These are phyloP conservation scores for Zymoseptoria ardabiliae DNA, from an alignment of 2,329 filamentous ascomycete genomes.

Conservation along the genomic window DNA sequence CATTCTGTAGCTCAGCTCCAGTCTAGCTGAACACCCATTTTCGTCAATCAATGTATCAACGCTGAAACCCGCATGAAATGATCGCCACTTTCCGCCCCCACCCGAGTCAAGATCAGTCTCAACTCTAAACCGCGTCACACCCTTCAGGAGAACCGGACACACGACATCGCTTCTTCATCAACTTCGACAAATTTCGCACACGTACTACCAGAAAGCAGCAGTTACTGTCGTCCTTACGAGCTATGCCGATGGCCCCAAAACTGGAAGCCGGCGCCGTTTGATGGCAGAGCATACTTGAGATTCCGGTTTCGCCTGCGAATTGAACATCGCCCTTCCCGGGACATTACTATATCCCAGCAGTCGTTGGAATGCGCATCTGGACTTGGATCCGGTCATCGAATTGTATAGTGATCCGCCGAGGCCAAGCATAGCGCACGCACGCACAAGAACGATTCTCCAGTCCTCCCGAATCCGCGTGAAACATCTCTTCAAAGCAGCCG, in stretches of 20 bases:
- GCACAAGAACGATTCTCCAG: no score
- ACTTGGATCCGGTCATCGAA: neutral
- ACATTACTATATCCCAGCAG: neutral
- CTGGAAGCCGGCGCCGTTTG: neutral
- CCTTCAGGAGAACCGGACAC: neutral
- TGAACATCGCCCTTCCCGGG: neutral
- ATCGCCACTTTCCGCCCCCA: no score
- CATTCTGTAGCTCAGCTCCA: no score
- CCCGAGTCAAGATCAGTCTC: neutral
- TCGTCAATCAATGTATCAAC: no score
- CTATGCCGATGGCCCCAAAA: neutral
- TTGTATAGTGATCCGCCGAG: neutral
- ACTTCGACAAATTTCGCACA: neutral
- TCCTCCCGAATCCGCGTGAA: neutral
- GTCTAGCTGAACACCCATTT: no score
- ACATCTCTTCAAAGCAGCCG: neutral
- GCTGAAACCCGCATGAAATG: no score
- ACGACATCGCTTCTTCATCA: neutral
- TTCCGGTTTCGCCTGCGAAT: neutral
- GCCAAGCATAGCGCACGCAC: no score
- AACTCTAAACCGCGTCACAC: neutral
- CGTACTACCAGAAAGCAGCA: neutral
- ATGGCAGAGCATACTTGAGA: neutral
- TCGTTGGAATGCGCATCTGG: neutral
- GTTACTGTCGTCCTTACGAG: neutral